Evolutionary conservation across 805 yeast species (phyloP), one percentile per base, ranked within the genome.

Genomic region (Wickerhamomyces strasburgensis): DNA sequence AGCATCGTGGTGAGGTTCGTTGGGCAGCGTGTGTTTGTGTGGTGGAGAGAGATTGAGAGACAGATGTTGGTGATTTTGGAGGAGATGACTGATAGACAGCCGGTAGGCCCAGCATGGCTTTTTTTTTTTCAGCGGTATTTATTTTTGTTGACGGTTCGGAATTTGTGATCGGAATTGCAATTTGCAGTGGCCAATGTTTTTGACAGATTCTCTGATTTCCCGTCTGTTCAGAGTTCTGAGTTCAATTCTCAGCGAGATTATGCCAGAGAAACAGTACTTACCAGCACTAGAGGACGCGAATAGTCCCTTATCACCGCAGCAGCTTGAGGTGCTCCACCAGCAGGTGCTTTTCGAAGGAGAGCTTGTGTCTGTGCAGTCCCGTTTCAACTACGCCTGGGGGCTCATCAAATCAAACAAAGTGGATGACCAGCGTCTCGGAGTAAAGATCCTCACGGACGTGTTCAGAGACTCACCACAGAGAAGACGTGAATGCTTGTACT

Each of bases 311-410:
- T 69, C 89, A 0, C 70, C 74, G 5, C 84, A 81, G 39, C 95
- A 90, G 52, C 69, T 93, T 29, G 80, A 76, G 13, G 73, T 88
- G 1, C 71, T 93, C 21, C 80, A 76, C 45, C 73, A 78, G 48
- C 96, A 87, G 52, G 87, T 85, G 28, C 74, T 78, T 19, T 68
- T 81, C 2, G 98, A 93, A 57, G 80, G 84, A 23, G 95, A 93
- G 5, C 67, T 72, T 27, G 88, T 86, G 0, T 71, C 89, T 0
- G 72, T 84, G 0, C 97, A 88, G 58, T 81, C 96, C 3, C 75
- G 79, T 40, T 93, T 93, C 71, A 93, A 94, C 61, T 85, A 84
- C 51, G 95, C 97, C 0, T 93, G 99, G 98, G 98, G 94, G 4
- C 67, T 93, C 34, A 75, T 94, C 44, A 89, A 87, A 58, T 79